These are phyloP conservation scores for Colletotrichum graminicola DNA, from an alignment of 2,329 filamentous ascomycete species.

Conservation along the genomic window DNA sequence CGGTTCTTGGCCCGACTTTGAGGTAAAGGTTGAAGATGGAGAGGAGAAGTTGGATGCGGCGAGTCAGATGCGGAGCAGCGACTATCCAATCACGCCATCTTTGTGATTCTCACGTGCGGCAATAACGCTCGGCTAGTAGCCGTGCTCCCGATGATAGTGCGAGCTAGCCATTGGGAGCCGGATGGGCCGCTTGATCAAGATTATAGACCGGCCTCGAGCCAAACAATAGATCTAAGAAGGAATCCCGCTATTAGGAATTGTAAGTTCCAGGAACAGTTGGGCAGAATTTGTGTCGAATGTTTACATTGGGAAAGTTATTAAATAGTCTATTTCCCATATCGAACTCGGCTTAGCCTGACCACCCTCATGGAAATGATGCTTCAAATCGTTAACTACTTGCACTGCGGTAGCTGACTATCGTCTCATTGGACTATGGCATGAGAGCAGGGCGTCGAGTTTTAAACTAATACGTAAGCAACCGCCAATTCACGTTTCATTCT, in stretches of 20 bases:
- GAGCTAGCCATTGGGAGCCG: background rate
- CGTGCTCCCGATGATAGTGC: background rate
- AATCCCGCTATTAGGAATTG: no score
- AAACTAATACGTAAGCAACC: background rate
- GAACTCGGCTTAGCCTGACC: no score
- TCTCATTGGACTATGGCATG: background rate
- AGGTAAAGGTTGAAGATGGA: background rate
- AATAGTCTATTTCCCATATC: no score
- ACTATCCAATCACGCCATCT: constrained; percentile 23
- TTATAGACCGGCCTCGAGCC: no score
- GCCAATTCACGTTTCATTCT: no score
- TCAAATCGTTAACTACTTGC: background rate
- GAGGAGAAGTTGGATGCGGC: background rate
- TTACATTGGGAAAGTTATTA: no score
- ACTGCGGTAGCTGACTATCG: background rate
- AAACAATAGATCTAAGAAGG: background rate
- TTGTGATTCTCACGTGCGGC: constrained; percentile 11
- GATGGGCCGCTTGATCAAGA: background rate
- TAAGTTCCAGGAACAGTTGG: no score
- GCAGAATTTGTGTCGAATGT: no score
- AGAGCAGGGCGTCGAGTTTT: background rate
- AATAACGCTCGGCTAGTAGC: constrained; percentile 4
- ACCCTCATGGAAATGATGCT: no score
- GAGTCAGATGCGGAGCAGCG: constrained; percentile 21
- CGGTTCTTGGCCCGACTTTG: background rate